Conservation (phyloP, 345 rosid genomes). For the Cardamine occulta region DNA sequence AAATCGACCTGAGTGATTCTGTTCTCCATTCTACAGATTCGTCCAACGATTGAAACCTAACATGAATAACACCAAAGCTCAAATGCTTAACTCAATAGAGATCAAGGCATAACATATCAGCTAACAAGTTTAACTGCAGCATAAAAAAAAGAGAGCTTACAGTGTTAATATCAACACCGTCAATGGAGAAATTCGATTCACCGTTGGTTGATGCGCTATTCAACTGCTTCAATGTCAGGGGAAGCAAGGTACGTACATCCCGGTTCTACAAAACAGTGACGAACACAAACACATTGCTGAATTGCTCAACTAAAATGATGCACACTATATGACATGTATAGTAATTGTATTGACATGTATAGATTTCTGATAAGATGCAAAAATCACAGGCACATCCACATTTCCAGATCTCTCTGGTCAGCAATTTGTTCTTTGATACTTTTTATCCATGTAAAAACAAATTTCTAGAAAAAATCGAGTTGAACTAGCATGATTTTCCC, state of each 20-base stretch:
- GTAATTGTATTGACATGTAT: neutral
- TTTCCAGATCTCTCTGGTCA: slow-evolving; percentile 8
- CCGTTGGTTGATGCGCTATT: slow-evolving; percentile 52
- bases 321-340: neutral
- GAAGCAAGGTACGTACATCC: slow-evolving; percentile 60
- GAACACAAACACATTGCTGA: slow-evolving; percentile 2
- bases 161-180: slow-evolving; percentile 65
- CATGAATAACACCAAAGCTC: slow-evolving; percentile 16
- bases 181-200: slow-evolving; percentile 56
- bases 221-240: slow-evolving; percentile 74
- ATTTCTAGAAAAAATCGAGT: neutral
- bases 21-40: slow-evolving; percentile 70
- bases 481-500: slow-evolving; percentile 12
- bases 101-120: neutral
- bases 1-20: slow-evolving; percentile 71
- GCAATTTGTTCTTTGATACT: neutral
- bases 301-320: slow-evolving; percentile 21
- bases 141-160: slow-evolving; percentile 42
- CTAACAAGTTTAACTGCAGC: neutral
- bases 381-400: neutral
- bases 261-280: slow-evolving; percentile 52
- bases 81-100: neutral
- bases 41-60: slow-evolving; percentile 72
- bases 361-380: slow-evolving; percentile 8
- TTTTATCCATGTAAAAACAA: neutral